phyloP scores from a whole-genome alignment of 768 basidiomycete genomes.

The Phanerodontia chrysosporium region DNA sequence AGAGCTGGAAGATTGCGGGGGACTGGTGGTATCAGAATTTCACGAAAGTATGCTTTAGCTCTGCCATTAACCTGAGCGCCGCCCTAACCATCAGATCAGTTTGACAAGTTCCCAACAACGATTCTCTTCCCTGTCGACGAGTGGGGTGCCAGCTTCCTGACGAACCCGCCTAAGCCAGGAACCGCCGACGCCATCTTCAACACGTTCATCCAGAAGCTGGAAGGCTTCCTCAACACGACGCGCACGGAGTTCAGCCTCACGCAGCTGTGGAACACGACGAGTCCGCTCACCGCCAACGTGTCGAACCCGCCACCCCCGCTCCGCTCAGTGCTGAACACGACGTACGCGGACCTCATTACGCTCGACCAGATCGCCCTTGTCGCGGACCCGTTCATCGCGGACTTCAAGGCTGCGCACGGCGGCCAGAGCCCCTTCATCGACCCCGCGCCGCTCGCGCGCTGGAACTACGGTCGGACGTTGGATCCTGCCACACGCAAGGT shows the following conservation, averaged over 20 bases:
- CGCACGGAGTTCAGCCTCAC: slow-evolving; percentile 23
- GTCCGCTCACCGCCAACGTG: slow-evolving; percentile 15
- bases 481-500: slow-evolving; percentile 14
- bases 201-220: slow-evolving; percentile 23
- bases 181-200: slow-evolving; percentile 22
- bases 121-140: slow-evolving; percentile 25
- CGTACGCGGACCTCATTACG: slow-evolving; percentile 25
- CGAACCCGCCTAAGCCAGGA: slow-evolving; percentile 17
- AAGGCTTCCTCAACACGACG: slow-evolving; percentile 23
- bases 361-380: slow-evolving; percentile 24
- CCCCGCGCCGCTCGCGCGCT: slow-evolving; percentile 25
- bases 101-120: slow-evolving; percentile 22
- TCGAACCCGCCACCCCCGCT: slow-evolving; percentile 19
- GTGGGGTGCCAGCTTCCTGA: slow-evolving; percentile 22
- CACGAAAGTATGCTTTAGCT: slow-evolving; percentile 14
- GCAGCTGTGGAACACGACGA: slow-evolving; percentile 19
- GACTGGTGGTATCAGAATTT: slow-evolving; percentile 29
- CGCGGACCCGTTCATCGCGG: slow-evolving; percentile 26
- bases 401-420: slow-evolving; percentile 18
- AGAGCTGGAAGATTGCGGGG: slow-evolving; percentile 21
- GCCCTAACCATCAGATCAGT: slow-evolving; percentile 11
- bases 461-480: slow-evolving; percentile 21
- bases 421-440: slow-evolving; percentile 27
- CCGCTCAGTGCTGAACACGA: slow-evolving; percentile 21
- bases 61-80: not conserved